phyloP scores from a whole-genome alignment of 1,139 yeast species.

The Scheffersomyces illinoinensis region DNA sequence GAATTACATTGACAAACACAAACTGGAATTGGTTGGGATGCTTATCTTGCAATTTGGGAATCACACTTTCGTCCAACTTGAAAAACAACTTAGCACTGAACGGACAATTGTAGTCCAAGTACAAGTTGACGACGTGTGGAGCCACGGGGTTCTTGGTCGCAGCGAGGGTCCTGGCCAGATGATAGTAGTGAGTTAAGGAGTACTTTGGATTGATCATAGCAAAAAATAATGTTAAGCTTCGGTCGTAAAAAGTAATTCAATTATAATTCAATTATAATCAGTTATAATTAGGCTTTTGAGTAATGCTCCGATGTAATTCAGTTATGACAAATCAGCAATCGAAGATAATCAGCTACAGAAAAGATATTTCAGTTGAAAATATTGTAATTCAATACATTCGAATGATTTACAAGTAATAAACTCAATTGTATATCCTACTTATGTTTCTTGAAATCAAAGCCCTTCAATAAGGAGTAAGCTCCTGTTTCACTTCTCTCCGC shows the following conservation, averaged over 20 bases:
- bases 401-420: too few relatives aligned
- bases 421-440: background rate
- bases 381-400: background rate
- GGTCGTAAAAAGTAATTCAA: background rate
- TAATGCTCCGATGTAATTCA: background rate
- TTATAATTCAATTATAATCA: background rate
- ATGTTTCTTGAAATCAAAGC: background rate
- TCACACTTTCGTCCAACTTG: slow-evolving; percentile 52
- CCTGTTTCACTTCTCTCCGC: background rate
- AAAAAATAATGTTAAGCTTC: background rate
- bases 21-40: slow-evolving; percentile 57
- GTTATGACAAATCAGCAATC: background rate
- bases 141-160: slow-evolving; percentile 15
- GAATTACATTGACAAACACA: slow-evolving; percentile 66
- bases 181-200: slow-evolving; percentile 38
- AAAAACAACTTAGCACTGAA: slow-evolving; percentile 66
- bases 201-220: slow-evolving; percentile 45
- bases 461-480: background rate
- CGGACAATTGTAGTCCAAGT: slow-evolving; percentile 79
- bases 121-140: slow-evolving; percentile 49
- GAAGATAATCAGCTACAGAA: background rate
- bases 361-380: background rate
- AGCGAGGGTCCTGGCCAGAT: slow-evolving; percentile 21
- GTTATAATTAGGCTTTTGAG: background rate
- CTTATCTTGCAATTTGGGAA: slow-evolving; percentile 51